Base-by-base conservation (phyloP, 805 yeast genomes). In the Pichia nanzhaoensis region DNA sequence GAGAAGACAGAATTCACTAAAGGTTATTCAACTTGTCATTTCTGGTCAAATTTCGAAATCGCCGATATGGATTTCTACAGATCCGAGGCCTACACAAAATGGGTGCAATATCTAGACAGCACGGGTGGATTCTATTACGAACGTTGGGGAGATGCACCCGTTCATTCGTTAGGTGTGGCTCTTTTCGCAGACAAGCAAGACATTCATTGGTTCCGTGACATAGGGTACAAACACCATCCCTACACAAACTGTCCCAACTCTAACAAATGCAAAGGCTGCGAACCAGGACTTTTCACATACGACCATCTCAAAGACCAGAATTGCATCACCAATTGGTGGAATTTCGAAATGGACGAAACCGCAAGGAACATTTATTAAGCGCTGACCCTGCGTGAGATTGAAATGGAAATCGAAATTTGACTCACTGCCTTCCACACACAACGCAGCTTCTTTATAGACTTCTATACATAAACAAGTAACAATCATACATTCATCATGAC, bases 81-180 rank as follows among this genome's bases (percentile, higher is more conserved):
- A 42, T 65, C 74, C 20, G 80, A 83, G 44, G 77, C 88, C 1
- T 88, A 87, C 57, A 66, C 70, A 33, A 63, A 65, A 12, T 87
- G 84, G 78, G 77, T 82, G 55, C 66, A 81, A 28, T 65, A 69
- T 55, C 64, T 88, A 34, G 95, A 87, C 46, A 49, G 69, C 3
- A 63, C 80, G 1, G 93, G 95, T 17, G 91, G 91, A 4, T 87
- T 87, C 56, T 88, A 85, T 61, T 88, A 88, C 56, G 96, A 89
- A 61, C 66, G 95, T 46, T 87, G 95, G 95, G 95, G 95, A 3
- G 96, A 87, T 66, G 95, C 95, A 0, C 95, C 95, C 0, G 93
- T 87, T 1, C 93, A 86, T 59, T 78, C 89, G 3, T 56, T 88
- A 37, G 95, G 91, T 0, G 63, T 86, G 31, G 76, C 78, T 7